Evolutionary conservation across 2,329 filamentous ascomycete species (phyloP).

Genomic region (Leptographium galeiforme): DNA sequence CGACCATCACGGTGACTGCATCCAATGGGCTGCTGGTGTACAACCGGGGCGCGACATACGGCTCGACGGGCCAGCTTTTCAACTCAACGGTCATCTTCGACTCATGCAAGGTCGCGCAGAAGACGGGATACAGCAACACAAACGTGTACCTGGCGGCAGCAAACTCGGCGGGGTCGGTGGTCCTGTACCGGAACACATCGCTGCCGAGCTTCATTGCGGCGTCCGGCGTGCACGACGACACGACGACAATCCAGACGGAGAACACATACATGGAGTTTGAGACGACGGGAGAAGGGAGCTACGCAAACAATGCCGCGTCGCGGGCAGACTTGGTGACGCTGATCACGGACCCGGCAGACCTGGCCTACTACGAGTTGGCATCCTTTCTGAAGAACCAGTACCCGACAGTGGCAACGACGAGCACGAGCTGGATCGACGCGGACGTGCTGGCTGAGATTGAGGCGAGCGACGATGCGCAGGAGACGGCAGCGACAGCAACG

Average conservation of each 20-base stretch:
- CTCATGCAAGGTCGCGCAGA: constrained; percentile 21
- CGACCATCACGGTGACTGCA: constrained; percentile 25
- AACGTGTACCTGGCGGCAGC: constrained; percentile 28
- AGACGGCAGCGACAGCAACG: constrained; percentile 2
- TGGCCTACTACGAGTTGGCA: constrained; percentile 21
- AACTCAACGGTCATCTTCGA: constrained; percentile 29
- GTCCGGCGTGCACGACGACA: constrained; percentile 18
- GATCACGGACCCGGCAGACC: constrained; percentile 18
- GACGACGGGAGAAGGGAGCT: constrained; percentile 26
- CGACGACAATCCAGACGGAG: constrained; percentile 17
- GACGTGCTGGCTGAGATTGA: constrained; percentile 19
- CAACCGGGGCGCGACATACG: constrained; percentile 20
- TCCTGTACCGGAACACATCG: constrained; percentile 24
- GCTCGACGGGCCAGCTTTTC: constrained; percentile 14
- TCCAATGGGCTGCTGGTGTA: constrained; percentile 23
- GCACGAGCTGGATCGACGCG: constrained; percentile 23
- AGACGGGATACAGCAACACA: constrained; percentile 19
- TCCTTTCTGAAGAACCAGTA: constrained; percentile 22
- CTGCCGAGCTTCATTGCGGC: constrained; percentile 24
- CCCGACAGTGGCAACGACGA: constrained; percentile 18
- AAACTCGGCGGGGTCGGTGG: constrained; percentile 25
- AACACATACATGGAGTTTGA: constrained; percentile 27
- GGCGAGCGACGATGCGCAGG: constrained; percentile 9
- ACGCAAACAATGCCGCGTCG: constrained; percentile 19
- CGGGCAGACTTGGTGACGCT: constrained; percentile 21